These are phyloP conservation scores for Kodamaea fukazawae DNA, from an alignment of 805 yeast genomes.

Conservation along the genomic window DNA sequence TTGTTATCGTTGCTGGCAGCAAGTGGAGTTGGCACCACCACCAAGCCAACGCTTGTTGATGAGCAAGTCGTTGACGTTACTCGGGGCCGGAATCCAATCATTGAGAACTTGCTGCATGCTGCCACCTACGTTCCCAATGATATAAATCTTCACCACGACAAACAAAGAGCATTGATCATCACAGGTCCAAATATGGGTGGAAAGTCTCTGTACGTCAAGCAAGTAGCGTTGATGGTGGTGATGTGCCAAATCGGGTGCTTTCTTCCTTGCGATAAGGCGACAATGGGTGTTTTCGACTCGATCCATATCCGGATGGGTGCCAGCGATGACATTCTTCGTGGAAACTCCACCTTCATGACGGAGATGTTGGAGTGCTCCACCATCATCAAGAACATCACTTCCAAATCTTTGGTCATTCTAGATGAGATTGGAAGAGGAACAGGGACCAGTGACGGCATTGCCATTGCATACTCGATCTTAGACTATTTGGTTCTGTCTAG, in stretches of 20 bases:
- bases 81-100: conserved; percentile 66
- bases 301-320: conserved; percentile 87
- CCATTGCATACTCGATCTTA: conserved; percentile 74
- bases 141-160: conserved; percentile 44
- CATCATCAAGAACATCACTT: conserved; percentile 53
- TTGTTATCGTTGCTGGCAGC: conserved; percentile 63
- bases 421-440: conserved; percentile 89
- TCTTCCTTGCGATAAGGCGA: conserved; percentile 63
- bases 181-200: conserved; percentile 94
- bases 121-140: conserved; percentile 64
- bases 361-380: conserved; percentile 66
- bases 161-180: conserved; percentile 55
- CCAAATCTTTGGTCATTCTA: conserved; percentile 57
- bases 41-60: conserved; percentile 51
- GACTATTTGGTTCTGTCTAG: conserved; percentile 47
- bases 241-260: conserved; percentile 78
- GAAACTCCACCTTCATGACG: conserved; percentile 81
- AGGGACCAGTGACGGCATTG: conserved; percentile 65
- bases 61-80: conserved; percentile 43
- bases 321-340: conserved; percentile 67
- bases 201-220: conserved; percentile 72
- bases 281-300: conserved; percentile 68
- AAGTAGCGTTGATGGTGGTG: conserved; percentile 64
- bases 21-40: conserved; percentile 42
- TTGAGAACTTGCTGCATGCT: conserved; percentile 45